phyloP scores from a whole-genome alignment of 2,329 filamentous ascomycete genomes.

The Pseudogymnoascus pannorum region DNA sequence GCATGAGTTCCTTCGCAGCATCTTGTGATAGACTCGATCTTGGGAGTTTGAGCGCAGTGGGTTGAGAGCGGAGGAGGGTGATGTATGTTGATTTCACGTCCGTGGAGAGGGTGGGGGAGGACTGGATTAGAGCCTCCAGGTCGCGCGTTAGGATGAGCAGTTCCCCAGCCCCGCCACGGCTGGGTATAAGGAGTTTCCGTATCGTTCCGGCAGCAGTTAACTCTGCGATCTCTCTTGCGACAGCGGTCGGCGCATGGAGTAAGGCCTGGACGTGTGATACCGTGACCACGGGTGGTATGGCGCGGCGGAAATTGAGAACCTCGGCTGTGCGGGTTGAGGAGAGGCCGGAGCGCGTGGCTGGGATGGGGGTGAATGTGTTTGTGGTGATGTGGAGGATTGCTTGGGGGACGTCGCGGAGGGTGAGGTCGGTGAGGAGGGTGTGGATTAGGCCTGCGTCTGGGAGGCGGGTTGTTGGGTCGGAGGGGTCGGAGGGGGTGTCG shows the following conservation, averaged over 20 bases:
- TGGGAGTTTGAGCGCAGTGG: slow-evolving; percentile 38
- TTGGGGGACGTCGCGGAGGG: slow-evolving; percentile 55
- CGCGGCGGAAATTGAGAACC: slow-evolving; percentile 52
- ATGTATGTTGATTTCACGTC: slow-evolving; percentile 45
- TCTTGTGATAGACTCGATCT: slow-evolving; percentile 33
- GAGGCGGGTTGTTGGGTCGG: slow-evolving; percentile 35
- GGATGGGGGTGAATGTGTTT: slow-evolving; percentile 58
- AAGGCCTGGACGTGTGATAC: slow-evolving; percentile 60
- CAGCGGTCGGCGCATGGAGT: slow-evolving; percentile 52
- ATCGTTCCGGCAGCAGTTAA: slow-evolving; percentile 50
- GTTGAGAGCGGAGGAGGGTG: slow-evolving; percentile 42
- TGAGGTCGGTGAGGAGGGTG: slow-evolving; percentile 47
- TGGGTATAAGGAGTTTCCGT: slow-evolving; percentile 55
- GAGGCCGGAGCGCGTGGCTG: slow-evolving; percentile 51
- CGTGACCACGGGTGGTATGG: slow-evolving; percentile 57
- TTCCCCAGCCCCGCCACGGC: slow-evolving; percentile 51
- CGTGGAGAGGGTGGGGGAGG: slow-evolving; percentile 32
- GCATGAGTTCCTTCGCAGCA: slow-evolving; percentile 52
- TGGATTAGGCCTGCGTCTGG: slow-evolving; percentile 53
- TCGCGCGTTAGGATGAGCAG: slow-evolving; percentile 52
- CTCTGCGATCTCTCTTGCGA: slow-evolving; percentile 60
- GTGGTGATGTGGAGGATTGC: slow-evolving; percentile 54
- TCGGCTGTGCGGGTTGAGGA: slow-evolving; percentile 55
- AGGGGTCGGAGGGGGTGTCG: not conserved
- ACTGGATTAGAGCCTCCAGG: slow-evolving; percentile 43